phyloP scores from a whole-genome alignment of 306 rosid genomes.

The Sicyos edulis region DNA sequence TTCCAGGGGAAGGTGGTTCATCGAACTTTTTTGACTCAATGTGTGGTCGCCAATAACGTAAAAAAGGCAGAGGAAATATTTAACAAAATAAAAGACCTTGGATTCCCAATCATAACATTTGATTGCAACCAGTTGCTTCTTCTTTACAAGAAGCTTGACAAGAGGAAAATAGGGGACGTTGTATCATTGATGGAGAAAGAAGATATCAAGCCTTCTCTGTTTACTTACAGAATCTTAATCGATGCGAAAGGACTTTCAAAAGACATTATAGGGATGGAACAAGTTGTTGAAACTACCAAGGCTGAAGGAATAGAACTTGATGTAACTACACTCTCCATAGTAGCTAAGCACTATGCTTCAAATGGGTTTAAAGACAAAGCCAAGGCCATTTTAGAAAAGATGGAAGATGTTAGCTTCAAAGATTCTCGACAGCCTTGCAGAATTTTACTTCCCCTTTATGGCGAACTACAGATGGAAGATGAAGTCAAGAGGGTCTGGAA shows the following conservation, averaged over 20 bases:
- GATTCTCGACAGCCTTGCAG: slow-evolving; percentile 33
- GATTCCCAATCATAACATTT: slow-evolving; percentile 51
- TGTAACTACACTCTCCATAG: slow-evolving; percentile 23
- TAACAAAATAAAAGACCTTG: slow-evolving; percentile 67
- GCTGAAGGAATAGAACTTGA: slow-evolving; percentile 59
- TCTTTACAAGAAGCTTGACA: slow-evolving; percentile 64
- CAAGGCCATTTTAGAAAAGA: slow-evolving; percentile 46
- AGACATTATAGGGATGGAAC: slow-evolving; percentile 77
- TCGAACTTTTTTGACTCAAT: slow-evolving; percentile 57
- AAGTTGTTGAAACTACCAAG: slow-evolving; percentile 64
- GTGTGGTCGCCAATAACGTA: slow-evolving; percentile 34
- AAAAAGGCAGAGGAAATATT: slow-evolving; percentile 61
- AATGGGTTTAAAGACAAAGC: slow-evolving; percentile 68
- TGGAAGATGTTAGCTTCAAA: slow-evolving; percentile 52
- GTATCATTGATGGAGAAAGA: slow-evolving; percentile 72
- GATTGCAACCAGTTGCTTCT: slow-evolving; percentile 68
- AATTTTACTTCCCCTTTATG: slow-evolving; percentile 56
- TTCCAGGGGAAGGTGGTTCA: slow-evolving; percentile 58
- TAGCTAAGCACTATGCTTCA: slow-evolving; percentile 52
- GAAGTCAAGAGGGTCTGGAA: slow-evolving; percentile 82
- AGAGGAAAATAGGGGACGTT: slow-evolving; percentile 68
- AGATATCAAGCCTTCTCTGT: slow-evolving; percentile 52
- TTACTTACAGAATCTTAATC: slow-evolving; percentile 56
- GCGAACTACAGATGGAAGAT: slow-evolving; percentile 52
- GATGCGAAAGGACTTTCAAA: slow-evolving; percentile 51